These are phyloP conservation scores for Corymbia citriodora DNA, from an alignment of 441 rosid species.

Conservation along the genomic window DNA sequence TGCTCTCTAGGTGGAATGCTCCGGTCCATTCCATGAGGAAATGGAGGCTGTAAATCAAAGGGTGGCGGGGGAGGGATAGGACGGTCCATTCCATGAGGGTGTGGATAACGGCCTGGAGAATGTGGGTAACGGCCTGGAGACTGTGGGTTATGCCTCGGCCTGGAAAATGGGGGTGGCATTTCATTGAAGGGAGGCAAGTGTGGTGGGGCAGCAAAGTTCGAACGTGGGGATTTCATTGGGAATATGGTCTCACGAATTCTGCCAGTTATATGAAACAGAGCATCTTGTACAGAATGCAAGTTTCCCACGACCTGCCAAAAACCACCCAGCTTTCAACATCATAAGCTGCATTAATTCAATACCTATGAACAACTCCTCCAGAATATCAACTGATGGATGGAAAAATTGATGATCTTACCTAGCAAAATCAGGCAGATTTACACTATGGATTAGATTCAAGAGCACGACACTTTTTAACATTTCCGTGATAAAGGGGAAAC, in stretches of 20 bases:
- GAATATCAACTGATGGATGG: not conserved
- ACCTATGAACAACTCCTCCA: not conserved
- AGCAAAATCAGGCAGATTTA: not conserved
- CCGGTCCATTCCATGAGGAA: slow-evolving; percentile 37
- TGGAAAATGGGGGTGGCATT: slow-evolving; percentile 57
- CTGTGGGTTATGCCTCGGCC: slow-evolving; percentile 54
- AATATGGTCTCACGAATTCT: slow-evolving; percentile 58
- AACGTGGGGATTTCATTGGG: slow-evolving; percentile 41
- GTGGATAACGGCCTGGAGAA: slow-evolving; percentile 30
- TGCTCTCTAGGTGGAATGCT: slow-evolving; percentile 25
- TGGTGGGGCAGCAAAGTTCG: slow-evolving; percentile 40
- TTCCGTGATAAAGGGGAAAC: not conserved
- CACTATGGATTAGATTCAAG: not conserved
- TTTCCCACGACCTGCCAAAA: slow-evolving; percentile 56
- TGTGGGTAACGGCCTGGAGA: slow-evolving; percentile 65
- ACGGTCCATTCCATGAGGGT: slow-evolving; percentile 34
- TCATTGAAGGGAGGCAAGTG: slow-evolving; percentile 60
- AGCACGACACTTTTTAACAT: not conserved
- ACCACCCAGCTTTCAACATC: not conserved
- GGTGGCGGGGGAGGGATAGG: slow-evolving; percentile 26
- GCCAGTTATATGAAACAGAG: slow-evolving; percentile 60
- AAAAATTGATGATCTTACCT: not conserved
- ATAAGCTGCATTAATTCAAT: not conserved
- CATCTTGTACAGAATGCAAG: slow-evolving; percentile 61
- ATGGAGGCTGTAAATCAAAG: slow-evolving; percentile 35